phyloP scores from a whole-genome alignment of 108 stramenopile species.

The Seminavis robusta region DNA sequence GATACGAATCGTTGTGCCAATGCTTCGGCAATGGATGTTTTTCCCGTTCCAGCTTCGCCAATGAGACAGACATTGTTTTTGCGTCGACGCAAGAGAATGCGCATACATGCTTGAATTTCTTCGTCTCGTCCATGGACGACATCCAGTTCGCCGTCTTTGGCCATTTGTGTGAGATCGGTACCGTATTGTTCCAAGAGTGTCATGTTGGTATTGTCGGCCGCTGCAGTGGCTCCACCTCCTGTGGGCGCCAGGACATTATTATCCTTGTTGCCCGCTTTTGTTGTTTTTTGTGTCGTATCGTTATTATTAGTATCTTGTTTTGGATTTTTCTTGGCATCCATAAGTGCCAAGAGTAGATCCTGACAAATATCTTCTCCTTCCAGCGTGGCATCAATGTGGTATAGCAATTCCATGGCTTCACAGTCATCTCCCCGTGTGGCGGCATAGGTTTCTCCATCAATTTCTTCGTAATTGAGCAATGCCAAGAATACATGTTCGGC shows the following conservation, averaged over 20 bases:
- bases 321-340: not conserved
- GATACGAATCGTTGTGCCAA: slow-evolving; percentile 70
- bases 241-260: not conserved
- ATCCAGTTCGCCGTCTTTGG: slow-evolving; percentile 62
- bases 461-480: slow-evolving; percentile 9
- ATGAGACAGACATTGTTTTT: slow-evolving; percentile 85
- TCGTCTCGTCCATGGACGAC: slow-evolving; percentile 72
- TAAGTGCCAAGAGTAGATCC: not conserved
- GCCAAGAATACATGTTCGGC: slow-evolving; percentile 13
- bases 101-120: slow-evolving; percentile 59
- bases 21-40: slow-evolving; percentile 83
- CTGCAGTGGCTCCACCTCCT: not conserved
- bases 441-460: slow-evolving; percentile 5
- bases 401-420: slow-evolving; percentile 12
- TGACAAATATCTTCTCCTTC: slow-evolving; percentile 12
- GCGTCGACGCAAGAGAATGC: slow-evolving; percentile 70
- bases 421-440: slow-evolving; percentile 5
- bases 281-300: not conserved
- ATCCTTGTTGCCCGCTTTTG: not conserved
- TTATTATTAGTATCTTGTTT: not conserved
- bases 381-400: slow-evolving; percentile 12
- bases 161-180: slow-evolving; percentile 63
- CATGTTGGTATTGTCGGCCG: slow-evolving; percentile 40
- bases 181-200: slow-evolving; percentile 68
- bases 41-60: slow-evolving; percentile 73